Evolutionary conservation across 306 rosid genomes (phyloP).

Genomic region (Purshia tridentata): DNA sequence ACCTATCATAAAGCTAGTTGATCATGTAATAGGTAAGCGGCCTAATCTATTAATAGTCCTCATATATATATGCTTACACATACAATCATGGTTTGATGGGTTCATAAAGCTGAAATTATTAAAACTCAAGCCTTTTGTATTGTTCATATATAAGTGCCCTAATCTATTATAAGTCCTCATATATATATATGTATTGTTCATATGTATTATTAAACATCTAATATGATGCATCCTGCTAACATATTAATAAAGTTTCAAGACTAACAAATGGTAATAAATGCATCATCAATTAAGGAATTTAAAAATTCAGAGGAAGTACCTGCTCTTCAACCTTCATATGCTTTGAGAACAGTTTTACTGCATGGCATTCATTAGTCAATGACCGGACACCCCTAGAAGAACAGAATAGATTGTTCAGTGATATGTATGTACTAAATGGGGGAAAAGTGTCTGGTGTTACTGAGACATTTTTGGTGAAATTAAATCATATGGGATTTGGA

Average conservation of each 20-base stretch:
- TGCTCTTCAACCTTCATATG: slow-evolving; percentile 86
- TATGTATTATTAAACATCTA: neutral
- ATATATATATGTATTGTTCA: neutral
- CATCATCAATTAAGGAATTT: neutral
- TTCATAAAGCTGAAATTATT: neutral
- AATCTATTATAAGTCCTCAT: too few relatives aligned
- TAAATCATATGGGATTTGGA: neutral
- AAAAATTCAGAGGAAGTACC: slow-evolving; percentile 32
- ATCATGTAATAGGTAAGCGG: neutral
- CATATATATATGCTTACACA: neutral
- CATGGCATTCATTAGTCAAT: slow-evolving; percentile 62
- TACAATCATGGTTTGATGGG: neutral
- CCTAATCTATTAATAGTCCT: too few relatives aligned
- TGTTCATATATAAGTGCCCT: neutral
- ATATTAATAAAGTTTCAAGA: too few relatives aligned
- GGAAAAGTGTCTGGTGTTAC: neutral
- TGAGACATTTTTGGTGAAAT: neutral
- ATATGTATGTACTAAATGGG: neutral
- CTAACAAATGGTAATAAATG: neutral
- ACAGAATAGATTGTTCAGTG: slow-evolving; percentile 14
- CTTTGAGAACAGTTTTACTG: slow-evolving; percentile 81
- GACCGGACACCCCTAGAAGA: slow-evolving; percentile 59
- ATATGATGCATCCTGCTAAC: too few relatives aligned
- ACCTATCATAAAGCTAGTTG: neutral
- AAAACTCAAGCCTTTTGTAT: neutral